Conservation (phyloP, 805 yeast genomes). For the Scheffersomyces ergatensis region DNA sequence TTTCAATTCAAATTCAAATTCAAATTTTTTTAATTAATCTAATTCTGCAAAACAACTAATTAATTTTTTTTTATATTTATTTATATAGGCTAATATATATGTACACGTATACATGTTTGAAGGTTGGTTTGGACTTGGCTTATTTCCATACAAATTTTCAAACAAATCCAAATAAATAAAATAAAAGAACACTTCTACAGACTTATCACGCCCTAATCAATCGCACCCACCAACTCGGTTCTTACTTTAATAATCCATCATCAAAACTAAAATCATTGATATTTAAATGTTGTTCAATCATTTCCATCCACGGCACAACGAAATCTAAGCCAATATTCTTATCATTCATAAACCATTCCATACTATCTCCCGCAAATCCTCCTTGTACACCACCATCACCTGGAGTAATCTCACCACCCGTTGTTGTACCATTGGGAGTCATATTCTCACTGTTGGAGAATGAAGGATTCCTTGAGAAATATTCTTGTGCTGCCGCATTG, state of each 20-base stretch:
- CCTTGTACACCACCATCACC: constrained; percentile 32
- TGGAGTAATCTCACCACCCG: constrained; percentile 10
- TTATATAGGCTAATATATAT: too few relatives aligned
- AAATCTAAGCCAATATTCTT: constrained; percentile 40
- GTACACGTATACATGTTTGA: too few relatives aligned
- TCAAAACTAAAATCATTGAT: constrained; percentile 30
- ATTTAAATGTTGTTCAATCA: constrained; percentile 65
- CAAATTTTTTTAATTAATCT: too few relatives aligned
- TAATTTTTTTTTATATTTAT: too few relatives aligned
- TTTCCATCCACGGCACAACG: constrained; percentile 77
- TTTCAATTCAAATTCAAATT: too few relatives aligned
- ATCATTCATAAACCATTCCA: constrained; percentile 39
- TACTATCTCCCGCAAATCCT: constrained; percentile 23
- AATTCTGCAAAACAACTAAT: too few relatives aligned
- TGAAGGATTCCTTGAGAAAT: neutral
- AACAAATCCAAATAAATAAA: too few relatives aligned
- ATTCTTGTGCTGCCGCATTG: neutral
- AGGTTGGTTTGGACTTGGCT: too few relatives aligned
- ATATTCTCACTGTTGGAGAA: constrained; percentile 4
- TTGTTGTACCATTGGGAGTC: constrained; percentile 8
- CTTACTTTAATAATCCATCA: constrained; percentile 8
- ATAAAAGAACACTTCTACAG: neutral
- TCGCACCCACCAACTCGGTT: too few relatives aligned
- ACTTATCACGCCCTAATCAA: neutral
- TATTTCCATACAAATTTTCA: too few relatives aligned